Base-by-base conservation (phyloP, 2,329 filamentous ascomycete genomes). In the Fusarium drepaniforme region DNA sequence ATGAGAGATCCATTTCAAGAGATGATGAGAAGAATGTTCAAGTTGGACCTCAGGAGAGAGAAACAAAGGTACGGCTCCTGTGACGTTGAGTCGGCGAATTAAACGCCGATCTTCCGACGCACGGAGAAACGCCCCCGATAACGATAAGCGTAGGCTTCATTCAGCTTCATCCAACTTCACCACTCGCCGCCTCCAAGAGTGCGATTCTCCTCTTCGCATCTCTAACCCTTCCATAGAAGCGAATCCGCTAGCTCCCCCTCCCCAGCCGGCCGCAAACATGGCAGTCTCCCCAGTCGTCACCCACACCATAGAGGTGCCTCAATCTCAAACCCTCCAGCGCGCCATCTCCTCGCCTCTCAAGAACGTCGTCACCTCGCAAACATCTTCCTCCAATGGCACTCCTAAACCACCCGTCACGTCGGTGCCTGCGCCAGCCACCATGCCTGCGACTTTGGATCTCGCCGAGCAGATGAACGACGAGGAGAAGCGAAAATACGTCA, bases 401-500 rank as follows among this genome's bases (percentile, higher is more conserved):
- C 86, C 86, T 3, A 80, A 80, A 37, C 82, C 82, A 8, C 74
- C 81, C 7, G 78, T 81, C 35, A 76, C 78, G 6, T 72, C 81
- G 15, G 78, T 79, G 23, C 78, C 75, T 21, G 80, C 78, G 35
- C 77, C 79, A 15, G 75, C 80, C 9, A 79, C 81, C 25, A 75
- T 81, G 13, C 82, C 84, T 11, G 77, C 84, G 15, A 85, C 84
- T 18, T 84, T 90, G 67, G 91, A 93, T 79, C 82, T 92, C n/a
- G 88, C 93, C n/a, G 94, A 96, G 83, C 92, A 94, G 81, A 88
- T 96, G 82, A 96, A 96, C 81, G 92, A 94, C 68, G 91, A 93
- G 61, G 93, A 95, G 80, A 95, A 95, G 83, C 89, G 90, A 76
- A 97, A 97, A 87, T 99, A 98, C 83, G 90, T 97, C 75, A 97